Evolutionary conservation across 2,329 filamentous ascomycete genomes (phyloP), one percentile per base, ranked within the genome.

Genomic region (Cladorrhinum sp.): DNA sequence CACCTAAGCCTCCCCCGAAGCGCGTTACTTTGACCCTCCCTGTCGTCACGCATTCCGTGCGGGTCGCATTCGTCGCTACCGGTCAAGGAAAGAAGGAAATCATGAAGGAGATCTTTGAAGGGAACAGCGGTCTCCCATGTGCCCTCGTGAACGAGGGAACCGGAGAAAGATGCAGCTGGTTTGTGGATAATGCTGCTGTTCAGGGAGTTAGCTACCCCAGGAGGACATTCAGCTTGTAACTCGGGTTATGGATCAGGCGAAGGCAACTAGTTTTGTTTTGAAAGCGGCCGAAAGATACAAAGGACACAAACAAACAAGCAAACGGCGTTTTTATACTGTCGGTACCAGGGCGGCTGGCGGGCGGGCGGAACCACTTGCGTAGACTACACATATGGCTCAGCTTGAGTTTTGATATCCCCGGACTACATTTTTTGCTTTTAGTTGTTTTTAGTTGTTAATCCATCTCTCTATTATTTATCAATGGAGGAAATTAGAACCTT

Each of bases 1-100:
- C 92, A 49, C 95, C 95, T 55, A 99, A 99, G 83, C 93, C 93
- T 41, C 95, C 95, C 50, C 84, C 92, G 50, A 88, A 86, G 77
- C 87, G 95, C 70, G 96, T 99, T 74, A 98, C 95, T 1, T 83
- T 99, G 58, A 96, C 91, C 22, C 79, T 99, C 62, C 93, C 93
- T 16, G 95, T 99, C 49, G 89, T 97, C 57, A 90, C 87, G 38
- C 92, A 96, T 74, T 90, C 89, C 41, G 81, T 93, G 64, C 91
- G 88, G 76, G 87, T 98, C 67, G 93, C 88, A 50, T 99, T 98
- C 72, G 88, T 99, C 48, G 92, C 92, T 12, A 97, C 93, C 1
- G 95, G 95, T 9, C 89, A 73, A 2, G 89, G 88, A 56, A 99
- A 99, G 86, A 91, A 91, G 82, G 91, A 90, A 2, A 89, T 98